A percentile compares a stretch with the other conserved stretches of the same genome.
phyloP scores from a whole-genome alignment of 306 rosid genomes.

The Morella rubra region DNA sequence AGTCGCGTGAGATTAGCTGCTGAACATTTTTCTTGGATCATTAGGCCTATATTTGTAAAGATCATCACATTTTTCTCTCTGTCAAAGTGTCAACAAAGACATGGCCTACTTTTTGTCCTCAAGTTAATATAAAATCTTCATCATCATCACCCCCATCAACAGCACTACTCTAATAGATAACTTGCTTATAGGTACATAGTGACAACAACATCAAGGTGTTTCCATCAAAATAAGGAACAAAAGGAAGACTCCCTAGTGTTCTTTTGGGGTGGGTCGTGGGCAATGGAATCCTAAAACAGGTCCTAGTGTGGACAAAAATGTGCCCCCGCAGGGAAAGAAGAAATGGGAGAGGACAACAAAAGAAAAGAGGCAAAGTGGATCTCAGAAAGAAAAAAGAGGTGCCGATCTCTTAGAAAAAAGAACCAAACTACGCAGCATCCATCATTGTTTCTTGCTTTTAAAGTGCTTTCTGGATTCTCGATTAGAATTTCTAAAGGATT shows the following conservation, averaged over 20 bases:
- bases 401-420: constrained; percentile 18
- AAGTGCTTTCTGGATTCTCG: constrained; percentile 10
- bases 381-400: background rate
- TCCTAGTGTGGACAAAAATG: background rate
- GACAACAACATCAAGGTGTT: constrained; percentile 15
- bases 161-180: background rate
- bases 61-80: background rate
- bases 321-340: background rate
- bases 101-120: background rate
- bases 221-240: constrained; percentile 5
- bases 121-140: background rate
- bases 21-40: background rate
- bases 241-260: background rate
- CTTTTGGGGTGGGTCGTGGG: background rate
- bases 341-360: constrained; percentile 6
- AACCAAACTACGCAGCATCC: background rate
- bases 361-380: constrained; percentile 5
- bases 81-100: background rate
- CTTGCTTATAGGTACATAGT: background rate
- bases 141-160: background rate
- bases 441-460: constrained; percentile 5
- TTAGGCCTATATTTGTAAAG: background rate
- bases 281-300: background rate
- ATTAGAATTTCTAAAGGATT: constrained; percentile 9
- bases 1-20: background rate